phyloP scores from a whole-genome alignment of 148 eudicot genomes.

The Spergularia marina region DNA sequence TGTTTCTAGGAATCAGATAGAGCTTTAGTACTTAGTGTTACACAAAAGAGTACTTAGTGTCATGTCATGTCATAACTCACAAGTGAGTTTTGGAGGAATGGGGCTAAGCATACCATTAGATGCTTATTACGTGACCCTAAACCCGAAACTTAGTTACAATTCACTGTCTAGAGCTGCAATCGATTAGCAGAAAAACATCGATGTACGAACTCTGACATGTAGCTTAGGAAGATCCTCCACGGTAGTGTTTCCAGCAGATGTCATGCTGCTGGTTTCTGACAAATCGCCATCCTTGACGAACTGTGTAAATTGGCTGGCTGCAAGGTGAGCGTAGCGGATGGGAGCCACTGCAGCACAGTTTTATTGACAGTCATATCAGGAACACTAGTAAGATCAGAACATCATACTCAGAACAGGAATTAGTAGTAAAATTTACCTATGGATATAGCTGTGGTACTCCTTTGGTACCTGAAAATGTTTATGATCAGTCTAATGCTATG shows the following conservation, averaged over 20 bases:
- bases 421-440: slow-evolving; percentile 13
- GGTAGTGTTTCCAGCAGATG: background rate
- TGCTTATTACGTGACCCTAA: too few relatives aligned
- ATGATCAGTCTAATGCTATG: too few relatives aligned
- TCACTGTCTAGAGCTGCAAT: background rate
- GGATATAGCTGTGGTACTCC: slow-evolving; percentile 29
- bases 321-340: slow-evolving; percentile 16
- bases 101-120: too few relatives aligned
- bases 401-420: background rate
- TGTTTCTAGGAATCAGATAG: too few relatives aligned
- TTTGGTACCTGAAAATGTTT: slow-evolving; percentile 25
- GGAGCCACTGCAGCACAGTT: slow-evolving; percentile 4
- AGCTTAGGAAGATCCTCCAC: slow-evolving; percentile 5
- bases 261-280: slow-evolving; percentile 15
- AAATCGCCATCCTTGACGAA: slow-evolving; percentile 1
- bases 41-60: too few relatives aligned
- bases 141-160: too few relatives aligned
- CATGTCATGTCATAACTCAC: too few relatives aligned
- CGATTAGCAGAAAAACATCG: slow-evolving; percentile 12
- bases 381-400: too few relatives aligned
- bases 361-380: too few relatives aligned
- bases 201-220: background rate
- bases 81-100: too few relatives aligned
- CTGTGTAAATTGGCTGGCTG: background rate
- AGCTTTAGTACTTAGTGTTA: too few relatives aligned